Evolutionary conservation across 2,329 filamentous ascomycete species (phyloP), one percentile per base, ranked within the genome.

Genomic region (Paraphoma chrysanthemicola): DNA sequence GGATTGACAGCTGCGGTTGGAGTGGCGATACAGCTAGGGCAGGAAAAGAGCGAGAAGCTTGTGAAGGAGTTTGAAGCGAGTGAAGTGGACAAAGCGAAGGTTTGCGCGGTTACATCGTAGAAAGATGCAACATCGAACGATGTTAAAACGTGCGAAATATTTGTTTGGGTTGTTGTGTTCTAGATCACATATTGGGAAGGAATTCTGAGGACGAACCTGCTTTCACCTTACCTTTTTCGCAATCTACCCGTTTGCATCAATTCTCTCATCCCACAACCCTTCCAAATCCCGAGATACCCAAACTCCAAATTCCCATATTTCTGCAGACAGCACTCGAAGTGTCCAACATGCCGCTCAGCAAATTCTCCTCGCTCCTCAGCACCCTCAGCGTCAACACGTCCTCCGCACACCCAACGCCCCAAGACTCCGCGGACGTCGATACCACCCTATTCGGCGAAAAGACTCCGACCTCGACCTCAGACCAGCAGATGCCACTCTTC

Each of bases 1-100:
- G 72, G 71, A 0, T 31, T 72, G 18, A 71, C 71, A 47, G 71
- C 70, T 8, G 69, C 60, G 30, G 63, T 51, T 5, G 71, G 71
- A 0, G 70, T 66, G 10, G 64, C 60, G 1, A 57, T 64, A 48
- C 64, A 74, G 55, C 53, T 73, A 48, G 59, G 38, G 9, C 54
- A 59, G 36, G 72, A 73, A 47, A 64, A 52, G 38, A 57, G 54
- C 1, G 63, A 57, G 48, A 48, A n/a, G 46, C 51, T 53, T 4
- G 36, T 66, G 12, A 65, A 56, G 51, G 48, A 47, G 4, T 61
- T 61, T 47, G 60, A 66, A 31, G 55, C 54, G 8, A 59, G 33
- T 16, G 46, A 51, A n/a, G 6, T 42, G 18, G 44, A 36, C 7
- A 51, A 47, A 9, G 49, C 50, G n/a, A 57, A 50, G 42, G 47